A percentile compares a stretch with the other conserved stretches of the same genome.
These are phyloP conservation scores for Thalassiosira pacifica DNA, from an alignment of 352 stramenopile genomes.

Conservation along the genomic window DNA sequence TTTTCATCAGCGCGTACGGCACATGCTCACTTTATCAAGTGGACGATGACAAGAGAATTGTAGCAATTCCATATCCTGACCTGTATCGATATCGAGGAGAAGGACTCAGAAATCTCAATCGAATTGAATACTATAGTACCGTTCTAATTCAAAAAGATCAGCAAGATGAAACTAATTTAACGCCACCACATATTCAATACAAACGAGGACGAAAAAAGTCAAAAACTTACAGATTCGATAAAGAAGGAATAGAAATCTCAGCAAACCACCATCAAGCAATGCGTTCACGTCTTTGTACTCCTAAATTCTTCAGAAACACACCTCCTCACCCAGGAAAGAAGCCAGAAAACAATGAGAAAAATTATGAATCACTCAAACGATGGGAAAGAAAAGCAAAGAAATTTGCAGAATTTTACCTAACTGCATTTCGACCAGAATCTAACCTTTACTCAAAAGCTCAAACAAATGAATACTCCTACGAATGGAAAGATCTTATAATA, in stretches of 20 bases:
- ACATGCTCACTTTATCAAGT: conserved; percentile 35
- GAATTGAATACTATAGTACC: conserved; percentile 32
- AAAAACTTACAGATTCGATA: conserved; percentile 17
- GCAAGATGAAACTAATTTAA: conserved; percentile 1
- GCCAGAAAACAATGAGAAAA: background rate
- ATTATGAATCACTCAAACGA: background rate
- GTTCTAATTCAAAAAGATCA: conserved; percentile 17
- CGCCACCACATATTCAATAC: background rate
- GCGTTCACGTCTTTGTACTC: conserved; percentile 37
- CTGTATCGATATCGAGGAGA: conserved; percentile 37
- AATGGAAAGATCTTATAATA: conserved; percentile 32
- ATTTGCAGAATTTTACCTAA: conserved; percentile 39
- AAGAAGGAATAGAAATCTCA: conserved; percentile 29
- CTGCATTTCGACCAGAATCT: conserved; percentile 37
- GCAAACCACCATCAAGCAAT: conserved; percentile 38
- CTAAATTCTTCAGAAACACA: conserved; percentile 45
- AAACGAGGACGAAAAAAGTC: conserved; percentile 13
- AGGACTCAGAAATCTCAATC: conserved; percentile 26
- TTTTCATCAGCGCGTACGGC: conserved; percentile 20
- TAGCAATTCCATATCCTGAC: conserved; percentile 26
- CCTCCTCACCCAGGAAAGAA: conserved; percentile 26
- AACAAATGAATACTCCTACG: conserved; percentile 30
- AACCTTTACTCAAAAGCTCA: conserved; percentile 8
- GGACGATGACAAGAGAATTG: conserved; percentile 28
- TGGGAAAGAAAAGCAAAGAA: conserved; percentile 34